Percentiles rank a stretch among this genome's conserved stretches.
Evolutionary conservation across 1,284 basidiomycete genomes (phyloP).

Genomic region (Sporisorium scitamineum): DNA sequence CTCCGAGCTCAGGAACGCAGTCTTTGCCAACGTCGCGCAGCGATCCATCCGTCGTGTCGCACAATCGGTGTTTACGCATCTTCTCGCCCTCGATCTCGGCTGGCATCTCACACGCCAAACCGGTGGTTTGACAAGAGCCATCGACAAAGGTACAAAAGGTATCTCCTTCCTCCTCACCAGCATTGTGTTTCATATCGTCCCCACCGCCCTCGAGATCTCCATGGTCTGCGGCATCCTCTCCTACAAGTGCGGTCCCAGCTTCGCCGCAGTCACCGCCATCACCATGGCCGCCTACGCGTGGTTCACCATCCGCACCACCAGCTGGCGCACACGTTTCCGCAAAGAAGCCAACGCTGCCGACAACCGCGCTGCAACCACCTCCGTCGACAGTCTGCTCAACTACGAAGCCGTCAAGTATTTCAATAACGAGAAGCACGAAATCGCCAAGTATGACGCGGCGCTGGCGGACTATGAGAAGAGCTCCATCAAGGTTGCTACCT

Average conservation of each 20-base stretch:
- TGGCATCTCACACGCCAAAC: conserved; percentile 96
- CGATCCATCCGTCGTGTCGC: conserved; percentile 93
- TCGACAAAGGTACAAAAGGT: conserved; percentile 96
- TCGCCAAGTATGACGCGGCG: conserved; percentile 90
- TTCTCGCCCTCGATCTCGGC: conserved; percentile 88
- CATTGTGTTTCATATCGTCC: conserved; percentile 93
- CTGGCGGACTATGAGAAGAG: conserved; percentile 88
- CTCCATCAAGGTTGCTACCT: conserved; percentile 94
- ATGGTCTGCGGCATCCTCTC: conserved; percentile 97
- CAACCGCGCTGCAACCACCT: conserved; percentile 92
- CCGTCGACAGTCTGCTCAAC: conserved; percentile 95
- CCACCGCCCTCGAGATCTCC: conserved; percentile 93
- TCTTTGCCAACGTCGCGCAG: conserved; percentile 96
- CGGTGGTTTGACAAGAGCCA: conserved; percentile 93
- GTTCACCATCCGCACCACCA: conserved; percentile 95
- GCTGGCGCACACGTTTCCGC: conserved; percentile 96
- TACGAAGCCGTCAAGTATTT: conserved; percentile 99
- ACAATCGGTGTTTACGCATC: conserved; percentile 89
- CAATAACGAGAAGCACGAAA: conserved; percentile 94
- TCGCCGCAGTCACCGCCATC: conserved; percentile 86
- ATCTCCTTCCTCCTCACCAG: conserved; percentile 95
- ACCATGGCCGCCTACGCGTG: conserved; percentile 93
- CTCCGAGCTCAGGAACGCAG: conserved; percentile 91
- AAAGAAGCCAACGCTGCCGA: conserved; percentile 95
- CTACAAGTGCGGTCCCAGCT: conserved; percentile 97